Evolutionary conservation across 1,284 basidiomycete genomes (phyloP).

Genomic region (Cryptococcus sp.): DNA sequence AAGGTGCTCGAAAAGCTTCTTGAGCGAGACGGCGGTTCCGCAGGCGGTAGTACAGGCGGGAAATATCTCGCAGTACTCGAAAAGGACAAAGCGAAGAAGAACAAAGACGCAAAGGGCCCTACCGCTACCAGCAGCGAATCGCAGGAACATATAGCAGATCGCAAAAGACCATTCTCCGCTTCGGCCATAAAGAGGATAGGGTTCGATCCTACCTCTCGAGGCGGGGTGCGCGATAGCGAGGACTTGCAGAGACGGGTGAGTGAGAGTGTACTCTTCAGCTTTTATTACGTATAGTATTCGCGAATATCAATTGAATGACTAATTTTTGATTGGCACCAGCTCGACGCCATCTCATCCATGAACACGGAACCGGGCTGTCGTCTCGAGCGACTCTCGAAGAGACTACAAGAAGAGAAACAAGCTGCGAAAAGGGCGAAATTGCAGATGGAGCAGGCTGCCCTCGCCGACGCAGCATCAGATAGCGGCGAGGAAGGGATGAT

Average conservation of each 20-base stretch:
- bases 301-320: not conserved
- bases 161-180: conserved; percentile 45
- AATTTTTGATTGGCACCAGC: conserved; percentile 11
- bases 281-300: not conserved
- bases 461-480: not conserved
- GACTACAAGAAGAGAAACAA: conserved; percentile 5
- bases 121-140: conserved; percentile 6
- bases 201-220: conserved; percentile 44
- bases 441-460: not conserved
- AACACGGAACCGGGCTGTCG: conserved; percentile 11
- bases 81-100: conserved; percentile 34
- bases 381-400: conserved; percentile 9
- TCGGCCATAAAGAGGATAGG: conserved; percentile 48
- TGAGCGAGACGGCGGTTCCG: conserved; percentile 39
- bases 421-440: conserved; percentile 10
- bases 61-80: conserved; percentile 38
- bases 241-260: conserved; percentile 32
- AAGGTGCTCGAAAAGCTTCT: conserved; percentile 62
- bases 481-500: conserved; percentile 27
- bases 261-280: not conserved
- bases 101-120: conserved; percentile 36
- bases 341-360: conserved; percentile 19
- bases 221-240: conserved; percentile 19
- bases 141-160: conserved; percentile 30
- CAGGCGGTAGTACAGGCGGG: conserved; percentile 39